Evolutionary conservation across 148 eudicot genomes (phyloP), one percentile per base, ranked within the genome.

Genomic region (Suaeda aralocaspica): DNA sequence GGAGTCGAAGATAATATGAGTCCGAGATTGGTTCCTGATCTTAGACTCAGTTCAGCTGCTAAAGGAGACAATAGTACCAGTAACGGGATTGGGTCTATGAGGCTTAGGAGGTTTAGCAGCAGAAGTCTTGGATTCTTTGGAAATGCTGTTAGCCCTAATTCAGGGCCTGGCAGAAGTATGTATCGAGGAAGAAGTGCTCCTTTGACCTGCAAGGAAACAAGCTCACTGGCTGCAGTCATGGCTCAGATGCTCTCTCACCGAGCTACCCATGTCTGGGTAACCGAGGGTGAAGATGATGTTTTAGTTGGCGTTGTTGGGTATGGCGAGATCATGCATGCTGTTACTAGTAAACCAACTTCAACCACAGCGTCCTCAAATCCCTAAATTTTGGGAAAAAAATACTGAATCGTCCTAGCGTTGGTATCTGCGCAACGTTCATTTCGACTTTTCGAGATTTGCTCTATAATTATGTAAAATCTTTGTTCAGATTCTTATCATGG

Each of bases 191-290:
- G 99, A 76, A 91, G 92, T 52, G 88, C 92, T 0, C 97, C 99
- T 4, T 77, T 94, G 77, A 94, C 97, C 0, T 94, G 99, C 76
- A 89, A 79, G 69, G 84, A 61, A 9, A 89, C 87, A 3, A 94
- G 96, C 70, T 94, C 99, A 0, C 44, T 94, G 64, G 97, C 99
- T 1, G 97, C 99, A 2, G 99, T 94, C 11, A 94, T 94, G 99
- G 99, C 99, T 34, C 99, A 94, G 83, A 89, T 94, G 93, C 79
- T 94, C 19, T 94, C 99, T 29, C 99, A 94, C 67, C 77, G 99
- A 52, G 92, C 96, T 1, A 91, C 91, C 1, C 99, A 91, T 67
- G 90, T 94, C 7, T 94, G 99, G 99, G 99, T 94, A 33, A 94
- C 97, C 9, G 89, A 89, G 60, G 86, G 83, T 22, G 95, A 90